Conservation (phyloP, 2,329 filamentous ascomycete species). For the Xylariomycetidae sp. region DNA sequence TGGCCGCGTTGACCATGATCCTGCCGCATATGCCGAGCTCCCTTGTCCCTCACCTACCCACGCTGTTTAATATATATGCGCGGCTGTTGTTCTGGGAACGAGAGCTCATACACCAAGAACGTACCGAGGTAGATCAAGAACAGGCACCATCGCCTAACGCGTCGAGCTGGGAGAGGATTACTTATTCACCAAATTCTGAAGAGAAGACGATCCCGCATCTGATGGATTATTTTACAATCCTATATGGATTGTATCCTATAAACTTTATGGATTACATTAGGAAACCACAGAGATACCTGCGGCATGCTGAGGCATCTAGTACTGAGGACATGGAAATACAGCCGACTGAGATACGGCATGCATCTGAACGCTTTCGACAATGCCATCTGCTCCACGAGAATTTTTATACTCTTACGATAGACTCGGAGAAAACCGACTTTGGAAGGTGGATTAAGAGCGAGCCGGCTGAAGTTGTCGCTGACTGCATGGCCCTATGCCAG, state of each 20-base stretch:
- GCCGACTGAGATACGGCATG: conserved; percentile 69
- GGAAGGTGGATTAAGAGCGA: conserved; percentile 77
- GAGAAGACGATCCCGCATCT: conserved; percentile 62
- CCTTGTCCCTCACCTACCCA: conserved; percentile 62
- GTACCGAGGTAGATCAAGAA: conserved; percentile 35
- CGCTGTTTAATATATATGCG: conserved; percentile 77
- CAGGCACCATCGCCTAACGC: conserved; percentile 25
- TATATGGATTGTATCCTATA: conserved; percentile 79
- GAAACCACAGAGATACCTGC: conserved; percentile 74
- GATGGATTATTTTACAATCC: conserved; percentile 71
- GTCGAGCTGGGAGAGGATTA: conserved; percentile 59
- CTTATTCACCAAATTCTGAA: conserved; percentile 58
- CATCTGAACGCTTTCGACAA: conserved; percentile 70
- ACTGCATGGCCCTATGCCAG: conserved; percentile 67
- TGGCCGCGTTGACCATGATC: conserved; percentile 76
- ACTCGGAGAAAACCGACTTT: conserved; percentile 72
- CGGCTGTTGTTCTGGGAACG: conserved; percentile 75
- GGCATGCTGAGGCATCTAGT: conserved; percentile 65
- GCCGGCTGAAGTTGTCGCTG: conserved; percentile 72
- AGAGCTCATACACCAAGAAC: conserved; percentile 38
- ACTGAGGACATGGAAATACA: conserved; percentile 74
- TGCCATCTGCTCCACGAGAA: conserved; percentile 77
- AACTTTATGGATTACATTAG: conserved; percentile 85
- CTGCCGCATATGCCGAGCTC: conserved; percentile 75
- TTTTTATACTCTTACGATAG: conserved; percentile 73